Conservation (phyloP, 352 stramenopile species). For the Aphanomyces euteiches region DNA sequence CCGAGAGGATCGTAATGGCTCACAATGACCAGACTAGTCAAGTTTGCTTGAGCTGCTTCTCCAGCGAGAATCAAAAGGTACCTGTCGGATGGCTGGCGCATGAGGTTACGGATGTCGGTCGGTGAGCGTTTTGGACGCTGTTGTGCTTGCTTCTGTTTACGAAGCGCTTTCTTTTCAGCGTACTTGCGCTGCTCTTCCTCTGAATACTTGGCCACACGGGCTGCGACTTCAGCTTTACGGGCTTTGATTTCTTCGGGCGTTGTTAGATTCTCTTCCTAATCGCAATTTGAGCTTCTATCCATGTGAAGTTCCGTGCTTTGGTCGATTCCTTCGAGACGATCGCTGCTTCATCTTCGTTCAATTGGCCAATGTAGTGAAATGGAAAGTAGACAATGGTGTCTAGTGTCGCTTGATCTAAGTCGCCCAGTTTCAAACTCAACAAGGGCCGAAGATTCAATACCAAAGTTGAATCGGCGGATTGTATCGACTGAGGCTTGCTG, state of each 20-base stretch:
- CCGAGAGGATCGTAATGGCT: conserved; percentile 86
- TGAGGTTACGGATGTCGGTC: conserved; percentile 62
- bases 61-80: conserved; percentile 23
- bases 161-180: conserved; percentile 72
- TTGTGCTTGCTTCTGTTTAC: conserved; percentile 55
- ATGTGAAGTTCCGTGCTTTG: not conserved
- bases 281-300: not conserved
- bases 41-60: conserved; percentile 39
- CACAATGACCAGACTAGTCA: conserved; percentile 77
- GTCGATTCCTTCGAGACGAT: not conserved
- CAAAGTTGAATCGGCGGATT: conserved; percentile 82
- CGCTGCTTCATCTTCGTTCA: conserved; percentile 36
- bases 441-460: conserved; percentile 33
- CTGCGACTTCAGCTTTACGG: conserved; percentile 49
- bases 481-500: conserved; percentile 74
- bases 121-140: conserved; percentile 49
- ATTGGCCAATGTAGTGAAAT: conserved; percentile 55
- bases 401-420: conserved; percentile 57
- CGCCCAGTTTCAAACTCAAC: not conserved
- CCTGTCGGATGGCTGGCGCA: conserved; percentile 67
- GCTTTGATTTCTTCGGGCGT: conserved; percentile 43
- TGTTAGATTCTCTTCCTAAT: conserved; percentile 38
- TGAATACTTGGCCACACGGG: conserved; percentile 81
- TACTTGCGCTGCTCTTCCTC: conserved; percentile 73
- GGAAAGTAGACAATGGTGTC: conserved; percentile 75